phyloP scores from a whole-genome alignment of 78 protist species.

The Dictyostelium capitatum region DNA sequence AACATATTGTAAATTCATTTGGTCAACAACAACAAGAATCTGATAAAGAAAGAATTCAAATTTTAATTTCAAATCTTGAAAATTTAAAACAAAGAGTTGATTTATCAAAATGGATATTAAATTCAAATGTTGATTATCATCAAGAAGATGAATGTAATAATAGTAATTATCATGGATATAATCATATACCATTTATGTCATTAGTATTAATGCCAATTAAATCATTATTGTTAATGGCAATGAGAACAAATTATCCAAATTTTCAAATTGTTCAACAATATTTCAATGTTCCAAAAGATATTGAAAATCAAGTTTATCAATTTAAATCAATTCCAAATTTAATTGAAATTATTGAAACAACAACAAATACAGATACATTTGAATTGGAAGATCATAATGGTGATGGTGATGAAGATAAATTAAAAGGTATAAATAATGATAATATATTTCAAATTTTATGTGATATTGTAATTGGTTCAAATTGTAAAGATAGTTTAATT shows the following conservation, averaged over 20 bases:
- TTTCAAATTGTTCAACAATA: conserved; percentile 5
- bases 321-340: conserved; percentile 47
- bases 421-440: conserved; percentile 11
- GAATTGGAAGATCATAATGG: too few relatives aligned
- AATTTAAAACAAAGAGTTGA: conserved; percentile 41
- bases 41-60: conserved; percentile 39
- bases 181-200: conserved; percentile 59
- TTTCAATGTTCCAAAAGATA: conserved; percentile 25
- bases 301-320: conserved; percentile 26
- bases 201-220: conserved; percentile 69
- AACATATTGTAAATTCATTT: not conserved
- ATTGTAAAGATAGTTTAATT: conserved; percentile 27
- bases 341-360: not conserved
- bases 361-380: not conserved
- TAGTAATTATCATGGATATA: not conserved
- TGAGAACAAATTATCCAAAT: conserved; percentile 69
- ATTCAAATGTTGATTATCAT: not conserved
- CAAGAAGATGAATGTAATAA: too few relatives aligned
- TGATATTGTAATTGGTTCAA: conserved; percentile 58
- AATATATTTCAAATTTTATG: conserved; percentile 35
- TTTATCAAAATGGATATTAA: conserved; percentile 62
- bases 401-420: not conserved
- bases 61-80: conserved; percentile 29
- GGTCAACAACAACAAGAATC: conserved; percentile 1
- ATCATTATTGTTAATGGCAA: conserved; percentile 42